phyloP scores from a whole-genome alignment of 176 grass and related monocot species.

The Thinopyrum elongatum region DNA sequence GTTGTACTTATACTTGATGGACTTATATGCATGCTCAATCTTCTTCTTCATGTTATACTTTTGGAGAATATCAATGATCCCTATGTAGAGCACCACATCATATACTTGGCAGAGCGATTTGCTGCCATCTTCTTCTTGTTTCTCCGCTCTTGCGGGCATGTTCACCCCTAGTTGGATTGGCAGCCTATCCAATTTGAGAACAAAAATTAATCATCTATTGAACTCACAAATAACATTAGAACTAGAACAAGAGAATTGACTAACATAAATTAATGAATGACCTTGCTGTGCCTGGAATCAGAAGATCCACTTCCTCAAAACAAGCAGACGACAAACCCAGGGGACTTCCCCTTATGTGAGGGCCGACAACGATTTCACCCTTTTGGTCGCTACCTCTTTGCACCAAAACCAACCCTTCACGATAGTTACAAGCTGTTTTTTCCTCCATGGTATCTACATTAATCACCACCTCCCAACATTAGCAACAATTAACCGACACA shows the following conservation, averaged over 20 bases:
- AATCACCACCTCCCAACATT: neutral
- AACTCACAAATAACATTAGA: neutral
- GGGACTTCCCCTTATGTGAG: slow-evolving; percentile 87
- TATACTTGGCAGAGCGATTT: slow-evolving; percentile 66
- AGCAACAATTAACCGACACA: neutral
- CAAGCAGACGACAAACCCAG: slow-evolving; percentile 79
- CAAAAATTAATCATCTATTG: neutral
- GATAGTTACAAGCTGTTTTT: slow-evolving; percentile 52
- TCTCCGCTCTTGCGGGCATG: slow-evolving; percentile 87
- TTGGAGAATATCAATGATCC: slow-evolving; percentile 95
- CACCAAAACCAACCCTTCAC: slow-evolving; percentile 79
- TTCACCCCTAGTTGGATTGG: slow-evolving; percentile 96
- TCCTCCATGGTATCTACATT: slow-evolving; percentile 75
- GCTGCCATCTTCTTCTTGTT: slow-evolving; percentile 44
- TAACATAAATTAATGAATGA: neutral
- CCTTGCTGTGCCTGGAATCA: slow-evolving; percentile 79
- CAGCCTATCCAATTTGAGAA: slow-evolving; percentile 51
- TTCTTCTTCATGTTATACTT: slow-evolving; percentile 85
- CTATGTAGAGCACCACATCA: slow-evolving; percentile 90
- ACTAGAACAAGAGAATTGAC: neutral
- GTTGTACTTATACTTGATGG: slow-evolving; percentile 61
- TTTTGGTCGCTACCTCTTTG: slow-evolving; percentile 63
- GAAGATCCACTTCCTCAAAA: slow-evolving; percentile 94
- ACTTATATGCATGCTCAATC: slow-evolving; percentile 92
- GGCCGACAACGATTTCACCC: slow-evolving; percentile 60